phyloP scores from a whole-genome alignment of 352 stramenopile genomes.

The Phytophthora aleatoria region DNA sequence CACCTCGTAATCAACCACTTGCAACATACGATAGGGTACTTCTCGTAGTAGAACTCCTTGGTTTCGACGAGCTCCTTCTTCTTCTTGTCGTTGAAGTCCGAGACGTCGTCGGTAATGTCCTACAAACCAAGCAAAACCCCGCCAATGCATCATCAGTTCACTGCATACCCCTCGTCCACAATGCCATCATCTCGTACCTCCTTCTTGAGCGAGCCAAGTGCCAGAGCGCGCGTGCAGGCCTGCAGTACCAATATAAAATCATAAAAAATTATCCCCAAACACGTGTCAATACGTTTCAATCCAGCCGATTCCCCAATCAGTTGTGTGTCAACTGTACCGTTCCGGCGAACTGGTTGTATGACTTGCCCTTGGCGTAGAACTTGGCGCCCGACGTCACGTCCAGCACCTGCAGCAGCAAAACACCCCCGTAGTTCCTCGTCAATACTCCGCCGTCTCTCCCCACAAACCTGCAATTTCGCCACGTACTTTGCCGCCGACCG shows the following conservation, averaged over 20 bases:
- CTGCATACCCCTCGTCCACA: not conserved
- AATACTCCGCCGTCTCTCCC: not conserved
- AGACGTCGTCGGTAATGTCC: conserved; percentile 76
- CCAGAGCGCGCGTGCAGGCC: conserved; percentile 77
- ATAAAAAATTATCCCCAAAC: not conserved
- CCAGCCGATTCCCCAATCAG: conserved; percentile 4
- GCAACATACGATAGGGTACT: conserved; percentile 81
- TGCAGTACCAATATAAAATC: conserved; percentile 23
- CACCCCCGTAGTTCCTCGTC: not conserved
- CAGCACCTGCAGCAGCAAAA: conserved; percentile 45
- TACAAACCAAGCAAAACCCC: conserved; percentile 20
- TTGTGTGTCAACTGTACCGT: conserved; percentile 37
- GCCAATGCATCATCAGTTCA: not conserved
- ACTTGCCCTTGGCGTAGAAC: conserved; percentile 78
- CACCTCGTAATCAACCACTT: not conserved
- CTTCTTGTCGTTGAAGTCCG: conserved; percentile 71
- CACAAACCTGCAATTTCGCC: not conserved
- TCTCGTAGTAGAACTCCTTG: conserved; percentile 82
- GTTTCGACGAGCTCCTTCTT: conserved; percentile 66
- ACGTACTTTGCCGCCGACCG: conserved; percentile 72
- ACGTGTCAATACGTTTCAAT: conserved; percentile 12
- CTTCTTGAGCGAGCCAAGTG: conserved; percentile 71
- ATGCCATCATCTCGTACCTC: conserved; percentile 39
- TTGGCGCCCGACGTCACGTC: conserved; percentile 73
- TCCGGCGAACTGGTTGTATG: conserved; percentile 78